These are phyloP conservation scores for Corinectria fuckeliana DNA, from an alignment of 2,329 filamentous ascomycete species.

Conservation along the genomic window DNA sequence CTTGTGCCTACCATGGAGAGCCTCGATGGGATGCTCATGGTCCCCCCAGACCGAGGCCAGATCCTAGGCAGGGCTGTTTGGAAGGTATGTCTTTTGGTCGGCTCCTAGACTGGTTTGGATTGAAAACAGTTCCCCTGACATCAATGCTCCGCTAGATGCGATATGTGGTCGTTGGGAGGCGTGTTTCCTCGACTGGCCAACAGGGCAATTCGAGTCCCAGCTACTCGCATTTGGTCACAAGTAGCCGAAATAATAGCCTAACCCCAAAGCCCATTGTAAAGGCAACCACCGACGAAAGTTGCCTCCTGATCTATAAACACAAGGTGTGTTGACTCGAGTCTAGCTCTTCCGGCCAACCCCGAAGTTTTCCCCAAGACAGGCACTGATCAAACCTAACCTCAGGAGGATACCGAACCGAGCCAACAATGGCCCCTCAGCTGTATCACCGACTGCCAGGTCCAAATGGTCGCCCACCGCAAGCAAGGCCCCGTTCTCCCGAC, in stretches of 20 bases:
- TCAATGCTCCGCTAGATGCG: conserved; percentile 54
- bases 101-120: conserved; percentile 1
- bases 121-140: conserved; percentile 10
- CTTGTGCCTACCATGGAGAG: conserved; percentile 42
- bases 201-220: conserved; percentile 44
- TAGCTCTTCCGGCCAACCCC: background rate
- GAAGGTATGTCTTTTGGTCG: conserved; percentile 51
- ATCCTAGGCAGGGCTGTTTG: conserved; percentile 58
- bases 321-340: conserved; percentile 49
- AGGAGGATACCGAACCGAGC: conserved; percentile 60
- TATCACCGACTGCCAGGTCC: conserved; percentile 64
- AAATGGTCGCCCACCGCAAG: conserved; percentile 66
- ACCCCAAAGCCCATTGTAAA: conserved; percentile 46
- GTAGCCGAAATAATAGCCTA: conserved; percentile 47
- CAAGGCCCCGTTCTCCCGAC: conserved; percentile 66
- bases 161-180: conserved; percentile 62
- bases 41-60: conserved; percentile 58
- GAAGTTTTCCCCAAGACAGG: background rate
- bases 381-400: conserved; percentile 14
- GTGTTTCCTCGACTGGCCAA: conserved; percentile 42
- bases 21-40: conserved; percentile 55
- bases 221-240: conserved; percentile 49
- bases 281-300: conserved; percentile 50
- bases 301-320: conserved; percentile 62
- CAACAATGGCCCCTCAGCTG: conserved; percentile 60